phyloP scores from a whole-genome alignment of 179 eudicot species.

The Pouteria campechiana region DNA sequence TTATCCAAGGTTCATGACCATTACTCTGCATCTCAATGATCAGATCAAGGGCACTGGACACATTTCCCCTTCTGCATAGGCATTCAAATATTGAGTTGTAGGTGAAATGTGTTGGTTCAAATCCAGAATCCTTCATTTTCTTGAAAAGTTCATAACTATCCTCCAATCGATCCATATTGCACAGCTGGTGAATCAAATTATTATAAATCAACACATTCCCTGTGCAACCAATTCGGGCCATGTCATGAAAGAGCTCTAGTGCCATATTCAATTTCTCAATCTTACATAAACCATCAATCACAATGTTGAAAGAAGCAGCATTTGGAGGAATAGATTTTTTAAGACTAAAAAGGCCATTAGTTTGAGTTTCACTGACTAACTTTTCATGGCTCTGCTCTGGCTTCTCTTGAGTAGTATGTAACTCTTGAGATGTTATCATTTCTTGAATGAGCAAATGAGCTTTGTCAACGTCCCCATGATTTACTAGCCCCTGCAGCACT shows the following conservation, averaged over 20 bases:
- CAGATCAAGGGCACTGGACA: constrained; percentile 32
- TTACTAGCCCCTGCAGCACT: constrained; percentile 39
- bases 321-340: constrained; percentile 22
- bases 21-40: constrained; percentile 56
- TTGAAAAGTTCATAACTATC: constrained; percentile 46
- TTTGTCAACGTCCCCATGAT: constrained; percentile 30
- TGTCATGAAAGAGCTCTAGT: constrained; percentile 40
- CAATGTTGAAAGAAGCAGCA: constrained; percentile 35
- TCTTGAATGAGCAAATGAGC: constrained; percentile 35
- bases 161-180: constrained; percentile 37
- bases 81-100: constrained; percentile 62
- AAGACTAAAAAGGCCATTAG: constrained; percentile 21
- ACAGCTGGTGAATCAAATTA: constrained; percentile 47
- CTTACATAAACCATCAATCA: constrained; percentile 45
- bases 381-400: too few relatives aligned
- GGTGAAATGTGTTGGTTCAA: constrained; percentile 61
- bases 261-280: constrained; percentile 49
- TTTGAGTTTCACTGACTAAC: constrained; percentile 6
- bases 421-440: constrained; percentile 26
- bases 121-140: constrained; percentile 49
- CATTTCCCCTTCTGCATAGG: constrained; percentile 55
- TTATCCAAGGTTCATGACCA: constrained; percentile 87
- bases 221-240: constrained; percentile 43
- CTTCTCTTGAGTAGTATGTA: too few relatives aligned
- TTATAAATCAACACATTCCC: constrained; percentile 45